Base-by-base conservation (phyloP, 768 basidiomycete genomes). In the Termitomyces titanicus region DNA sequence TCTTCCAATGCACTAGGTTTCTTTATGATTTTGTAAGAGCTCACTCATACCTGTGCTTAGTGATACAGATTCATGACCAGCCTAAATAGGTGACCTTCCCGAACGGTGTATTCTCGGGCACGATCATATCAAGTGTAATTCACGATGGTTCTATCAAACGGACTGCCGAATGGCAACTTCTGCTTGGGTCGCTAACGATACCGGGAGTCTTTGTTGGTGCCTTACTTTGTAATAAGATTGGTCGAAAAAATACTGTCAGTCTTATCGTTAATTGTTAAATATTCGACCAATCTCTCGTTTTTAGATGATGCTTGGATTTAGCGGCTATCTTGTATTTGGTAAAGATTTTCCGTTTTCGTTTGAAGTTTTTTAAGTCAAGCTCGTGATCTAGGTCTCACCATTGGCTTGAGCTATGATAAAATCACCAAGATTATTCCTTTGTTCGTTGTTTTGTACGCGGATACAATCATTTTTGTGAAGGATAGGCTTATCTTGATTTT, bases 161-260 rank as follows among this genome's bases (percentile, higher is more conserved):
- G 24, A 89, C 81, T 3, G 85, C 86, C 3, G 86, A 88, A 66
- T 88, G 79, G 75, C 85, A 86, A 61, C 77, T 88, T n/a, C 72
- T 88, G 3, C 76, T 88, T 5, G 82, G 81, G 18, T 62, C 77
- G 11, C 77, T 88, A 53, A 77, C 86, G 1, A 68, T 89, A 13
- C 87, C 87, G 18, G 88, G 87, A 47, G 73, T 81, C 54, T 74
- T 83, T 39, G 72, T 79, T 8, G 79, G 79, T 35, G 78, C 73
- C 15, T 65, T 68, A 25, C 59, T 71, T 8, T 70, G 68, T 43
- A 71, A 69, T 56, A 74, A 74, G 27, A 63, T 84, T 17, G 84
- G 84, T 17, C 74, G 84, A 55, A 74, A 81, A 40, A 82, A 85
- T 58, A 85, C 82, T 6, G 78, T 80, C 58, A 50, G 79, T 39